Evolutionary conservation across 306 rosid species (phyloP).

Genomic region (Vigna radiata): DNA sequence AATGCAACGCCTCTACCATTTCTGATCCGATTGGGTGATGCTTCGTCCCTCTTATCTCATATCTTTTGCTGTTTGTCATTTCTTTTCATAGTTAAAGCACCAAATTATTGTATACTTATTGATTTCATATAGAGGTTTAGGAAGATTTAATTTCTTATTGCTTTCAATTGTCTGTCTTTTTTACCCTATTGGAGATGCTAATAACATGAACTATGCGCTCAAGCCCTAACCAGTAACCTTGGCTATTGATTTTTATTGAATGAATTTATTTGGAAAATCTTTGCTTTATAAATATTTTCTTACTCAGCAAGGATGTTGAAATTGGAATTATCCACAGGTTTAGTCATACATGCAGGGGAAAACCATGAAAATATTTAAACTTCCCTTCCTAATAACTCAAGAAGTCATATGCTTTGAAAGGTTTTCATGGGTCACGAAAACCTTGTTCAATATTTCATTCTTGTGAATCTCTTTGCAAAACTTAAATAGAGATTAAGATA

Average conservation of each 20-base stretch:
- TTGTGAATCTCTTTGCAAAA: neutral
- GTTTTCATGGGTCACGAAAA: constrained; percentile 12
- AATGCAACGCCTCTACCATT: neutral
- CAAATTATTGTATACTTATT: constrained; percentile 19
- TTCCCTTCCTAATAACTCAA: neutral
- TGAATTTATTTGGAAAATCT: constrained; percentile 17
- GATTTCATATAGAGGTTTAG: constrained; percentile 5
- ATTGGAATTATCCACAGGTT: constrained; percentile 29
- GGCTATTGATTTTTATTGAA: constrained; percentile 26
- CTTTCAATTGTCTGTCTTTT: constrained; percentile 35
- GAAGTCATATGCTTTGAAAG: neutral
- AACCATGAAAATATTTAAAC: constrained; percentile 3
- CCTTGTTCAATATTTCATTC: constrained; percentile 1
- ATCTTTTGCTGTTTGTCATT: neutral
- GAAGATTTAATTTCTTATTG: constrained; percentile 20
- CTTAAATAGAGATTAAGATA: neutral
- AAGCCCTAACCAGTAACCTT: constrained; percentile 10
- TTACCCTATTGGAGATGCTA: constrained; percentile 11
- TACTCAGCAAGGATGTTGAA: constrained; percentile 22
- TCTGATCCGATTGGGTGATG: constrained; percentile 42
- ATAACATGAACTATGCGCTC: constrained; percentile 22
- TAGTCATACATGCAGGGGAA: constrained; percentile 20
- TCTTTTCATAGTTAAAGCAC: neutral
- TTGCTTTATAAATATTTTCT: neutral
- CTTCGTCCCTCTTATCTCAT: constrained; percentile 9